A percentile compares a stretch with the other conserved stretches of the same genome.
These are phyloP conservation scores for Anisodus tanguticus DNA, from an alignment of 257 asterid genomes.

Conservation along the genomic window DNA sequence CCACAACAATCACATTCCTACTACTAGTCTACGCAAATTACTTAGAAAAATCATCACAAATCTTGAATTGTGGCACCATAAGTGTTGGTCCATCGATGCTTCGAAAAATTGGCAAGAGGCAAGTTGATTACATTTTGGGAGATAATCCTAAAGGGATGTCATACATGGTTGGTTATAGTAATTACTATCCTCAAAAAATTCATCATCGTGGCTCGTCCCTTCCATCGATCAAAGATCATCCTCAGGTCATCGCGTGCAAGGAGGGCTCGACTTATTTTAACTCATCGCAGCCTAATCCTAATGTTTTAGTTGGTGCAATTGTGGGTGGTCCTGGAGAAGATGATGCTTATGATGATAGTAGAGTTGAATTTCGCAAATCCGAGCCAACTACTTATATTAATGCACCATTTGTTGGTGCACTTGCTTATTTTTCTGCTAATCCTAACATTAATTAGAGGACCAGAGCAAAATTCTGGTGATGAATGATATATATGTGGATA, in stretches of 20 bases:
- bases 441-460: slow-evolving; percentile 39
- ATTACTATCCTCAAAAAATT: slow-evolving; percentile 62
- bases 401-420: slow-evolving; percentile 92
- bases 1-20: slow-evolving; percentile 78
- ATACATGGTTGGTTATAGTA: slow-evolving; percentile 93
- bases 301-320: slow-evolving; percentile 77
- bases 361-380: slow-evolving; percentile 64
- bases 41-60: slow-evolving; percentile 65
- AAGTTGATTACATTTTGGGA: slow-evolving; percentile 84
- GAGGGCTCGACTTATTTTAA: slow-evolving; percentile 78
- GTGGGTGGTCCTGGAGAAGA: slow-evolving; percentile 96
- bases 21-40: slow-evolving; percentile 78
- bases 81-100: slow-evolving; percentile 57
- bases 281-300: slow-evolving; percentile 82
- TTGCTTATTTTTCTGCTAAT: slow-evolving; percentile 76
- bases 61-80: slow-evolving; percentile 65
- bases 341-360: slow-evolving; percentile 68
- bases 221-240: slow-evolving; percentile 74
- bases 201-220: slow-evolving; percentile 93
- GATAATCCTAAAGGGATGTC: slow-evolving; percentile 95
- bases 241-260: slow-evolving; percentile 60
- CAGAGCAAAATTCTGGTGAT: neutral
- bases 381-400: slow-evolving; percentile 96
- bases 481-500: slow-evolving; percentile 25
- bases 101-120: slow-evolving; percentile 69